These are phyloP conservation scores for Mollisia scopiformis DNA, from an alignment of 2,329 filamentous ascomycete genomes.

Conservation along the genomic window DNA sequence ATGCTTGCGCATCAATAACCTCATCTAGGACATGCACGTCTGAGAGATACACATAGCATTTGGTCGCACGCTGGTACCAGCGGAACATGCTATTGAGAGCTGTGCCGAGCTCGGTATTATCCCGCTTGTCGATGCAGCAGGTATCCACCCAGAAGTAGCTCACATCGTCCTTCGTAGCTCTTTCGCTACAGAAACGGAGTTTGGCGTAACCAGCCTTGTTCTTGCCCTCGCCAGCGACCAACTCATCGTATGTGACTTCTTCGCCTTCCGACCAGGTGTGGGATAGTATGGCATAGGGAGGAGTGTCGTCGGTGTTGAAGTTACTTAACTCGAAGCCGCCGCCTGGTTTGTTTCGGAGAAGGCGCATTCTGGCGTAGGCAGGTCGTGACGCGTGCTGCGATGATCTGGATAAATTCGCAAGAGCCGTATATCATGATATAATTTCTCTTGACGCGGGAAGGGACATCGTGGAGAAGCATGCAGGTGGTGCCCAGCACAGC, in stretches of 20 bases:
- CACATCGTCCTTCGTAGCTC: slow-evolving; percentile 10
- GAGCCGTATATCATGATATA: no score
- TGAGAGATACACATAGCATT: slow-evolving; percentile 26
- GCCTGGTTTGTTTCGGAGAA: slow-evolving; percentile 1
- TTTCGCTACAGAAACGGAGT: slow-evolving; percentile 17
- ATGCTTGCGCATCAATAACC: slow-evolving; percentile 5
- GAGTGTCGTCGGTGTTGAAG: slow-evolving; percentile 11
- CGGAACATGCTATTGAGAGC: slow-evolving; percentile 22
- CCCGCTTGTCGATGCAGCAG: slow-evolving; percentile 21
- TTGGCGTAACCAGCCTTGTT: slow-evolving; percentile 18
- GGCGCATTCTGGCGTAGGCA: slow-evolving; percentile 6
- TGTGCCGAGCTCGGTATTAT: slow-evolving; percentile 15
- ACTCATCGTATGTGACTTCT: slow-evolving; percentile 16
- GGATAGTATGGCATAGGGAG: slow-evolving; percentile 16
- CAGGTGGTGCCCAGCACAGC: not conserved
- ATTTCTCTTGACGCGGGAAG: no score
- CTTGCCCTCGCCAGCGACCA: slow-evolving; percentile 8
- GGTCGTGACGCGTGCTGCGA: no score
- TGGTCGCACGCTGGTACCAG: slow-evolving; percentile 3
- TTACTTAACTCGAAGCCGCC: slow-evolving; percentile 8
- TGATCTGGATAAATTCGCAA: no score
- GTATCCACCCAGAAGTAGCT: no score
- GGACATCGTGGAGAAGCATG: no score
- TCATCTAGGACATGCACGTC: slow-evolving; percentile 9
- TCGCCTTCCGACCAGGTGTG: slow-evolving; percentile 17